A percentile compares a stretch with the other conserved stretches of the same genome.
phyloP scores from a whole-genome alignment of 495 filamentous ascomycete genomes.

The Penicillium coprophilum region DNA sequence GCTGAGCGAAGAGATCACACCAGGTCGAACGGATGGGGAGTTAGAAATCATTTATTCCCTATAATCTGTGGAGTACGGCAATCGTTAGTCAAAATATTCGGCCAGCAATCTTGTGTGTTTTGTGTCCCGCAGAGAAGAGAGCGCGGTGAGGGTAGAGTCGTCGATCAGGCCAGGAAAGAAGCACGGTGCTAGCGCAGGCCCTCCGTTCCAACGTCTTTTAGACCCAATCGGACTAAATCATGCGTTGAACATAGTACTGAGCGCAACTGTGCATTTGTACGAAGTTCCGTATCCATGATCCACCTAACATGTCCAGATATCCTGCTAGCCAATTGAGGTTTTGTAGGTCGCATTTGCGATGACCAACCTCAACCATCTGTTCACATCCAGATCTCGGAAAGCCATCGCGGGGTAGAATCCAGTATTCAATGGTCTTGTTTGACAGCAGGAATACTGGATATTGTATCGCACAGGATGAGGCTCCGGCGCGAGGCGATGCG shows the following conservation, averaged over 20 bases:
- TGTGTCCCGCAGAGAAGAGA: background rate
- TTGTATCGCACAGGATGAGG: constrained; percentile 12
- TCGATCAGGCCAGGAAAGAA: background rate
- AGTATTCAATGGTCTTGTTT: background rate
- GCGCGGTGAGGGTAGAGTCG: background rate
- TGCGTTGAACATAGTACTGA: background rate
- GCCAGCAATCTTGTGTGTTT: background rate
- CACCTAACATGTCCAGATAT: background rate
- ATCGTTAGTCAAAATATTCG: constrained; percentile 18
- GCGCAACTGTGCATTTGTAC: background rate
- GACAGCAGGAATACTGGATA: constrained; percentile 1
- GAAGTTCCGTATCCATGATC: background rate
- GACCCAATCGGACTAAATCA: background rate
- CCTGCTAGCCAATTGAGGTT: constrained; percentile 5
- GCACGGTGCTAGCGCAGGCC: constrained; percentile 2
- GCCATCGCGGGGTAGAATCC: background rate
- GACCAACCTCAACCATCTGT: constrained; percentile 4
- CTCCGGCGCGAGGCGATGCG: constrained; percentile 22
- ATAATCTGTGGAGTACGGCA: constrained; percentile 13
- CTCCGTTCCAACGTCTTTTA: background rate
- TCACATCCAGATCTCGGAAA: background rate
- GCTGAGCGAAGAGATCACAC: constrained; percentile 29
- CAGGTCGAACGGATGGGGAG: constrained; percentile 24
- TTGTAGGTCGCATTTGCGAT: constrained; percentile 12
- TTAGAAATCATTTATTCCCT: constrained; percentile 35